Conservation (phyloP, 2,329 filamentous ascomycete genomes). For the Ascochyta pisi region DNA sequence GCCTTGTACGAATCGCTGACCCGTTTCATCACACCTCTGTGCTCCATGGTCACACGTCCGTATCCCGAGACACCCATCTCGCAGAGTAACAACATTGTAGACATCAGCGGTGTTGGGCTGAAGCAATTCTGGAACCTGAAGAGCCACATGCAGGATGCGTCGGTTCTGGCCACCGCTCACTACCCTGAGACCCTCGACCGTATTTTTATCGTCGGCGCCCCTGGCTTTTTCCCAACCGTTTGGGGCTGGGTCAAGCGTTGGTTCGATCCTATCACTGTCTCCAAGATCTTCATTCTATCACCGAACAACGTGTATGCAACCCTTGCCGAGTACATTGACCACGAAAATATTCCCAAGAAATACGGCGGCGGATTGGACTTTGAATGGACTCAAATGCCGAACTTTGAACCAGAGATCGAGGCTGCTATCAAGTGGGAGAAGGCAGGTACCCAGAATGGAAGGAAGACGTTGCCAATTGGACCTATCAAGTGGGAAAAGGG, state of each 20-base stretch:
- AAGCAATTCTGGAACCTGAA: constrained; percentile 97
- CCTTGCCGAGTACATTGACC: constrained; percentile 81
- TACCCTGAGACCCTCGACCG: constrained; percentile 93
- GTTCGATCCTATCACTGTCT: constrained; percentile 84
- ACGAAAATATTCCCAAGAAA: constrained; percentile 81
- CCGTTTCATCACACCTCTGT: constrained; percentile 84
- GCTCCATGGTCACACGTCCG: constrained; percentile 77
- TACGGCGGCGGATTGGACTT: constrained; percentile 90
- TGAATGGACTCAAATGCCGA: constrained; percentile 76
- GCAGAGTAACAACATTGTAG: constrained; percentile 92
- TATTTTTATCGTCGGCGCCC: constrained; percentile 87
- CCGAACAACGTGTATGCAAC: constrained; percentile 76
- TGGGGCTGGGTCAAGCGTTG: constrained; percentile 96
- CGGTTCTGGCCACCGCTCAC: constrained; percentile 85
- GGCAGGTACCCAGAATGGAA: constrained; percentile 39
- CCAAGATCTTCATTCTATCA: constrained; percentile 92
- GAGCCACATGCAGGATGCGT: constrained; percentile 91
- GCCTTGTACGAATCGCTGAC: constrained; percentile 93
- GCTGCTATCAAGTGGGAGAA: constrained; percentile 52
- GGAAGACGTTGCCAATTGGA: constrained; percentile 54
- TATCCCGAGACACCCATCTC: constrained; percentile 85
- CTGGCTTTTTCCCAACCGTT: constrained; percentile 88
- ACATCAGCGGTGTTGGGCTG: constrained; percentile 84
- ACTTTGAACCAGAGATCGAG: constrained; percentile 67
- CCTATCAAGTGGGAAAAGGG: constrained; percentile 56